Evolutionary conservation across 2,329 filamentous ascomycete genomes (phyloP).

Genomic region (Pezizomycotina sp.): DNA sequence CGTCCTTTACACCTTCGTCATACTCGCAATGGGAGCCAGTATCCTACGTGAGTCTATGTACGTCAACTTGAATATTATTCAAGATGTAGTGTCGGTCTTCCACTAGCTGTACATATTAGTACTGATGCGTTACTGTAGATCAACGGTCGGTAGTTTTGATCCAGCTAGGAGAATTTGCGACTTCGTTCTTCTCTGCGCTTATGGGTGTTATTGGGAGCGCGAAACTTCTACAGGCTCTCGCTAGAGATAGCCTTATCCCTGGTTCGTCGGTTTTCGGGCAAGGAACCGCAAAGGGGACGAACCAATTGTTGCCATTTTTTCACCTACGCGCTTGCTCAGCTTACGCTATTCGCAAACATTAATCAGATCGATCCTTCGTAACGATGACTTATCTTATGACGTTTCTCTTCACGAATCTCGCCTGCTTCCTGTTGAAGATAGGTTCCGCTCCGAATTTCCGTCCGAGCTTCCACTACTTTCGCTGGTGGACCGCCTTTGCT

Average conservation of each 20-base stretch:
- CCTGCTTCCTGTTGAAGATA: slow-evolving; percentile 73
- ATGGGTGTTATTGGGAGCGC: slow-evolving; percentile 79
- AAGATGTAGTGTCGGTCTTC: slow-evolving; percentile 36
- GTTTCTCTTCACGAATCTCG: slow-evolving; percentile 73
- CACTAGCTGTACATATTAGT: neutral
- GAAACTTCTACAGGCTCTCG: slow-evolving; percentile 69
- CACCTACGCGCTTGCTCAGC: slow-evolving; percentile 58
- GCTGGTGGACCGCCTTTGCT: slow-evolving; percentile 60
- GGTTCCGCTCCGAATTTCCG: slow-evolving; percentile 78
- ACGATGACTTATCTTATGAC: slow-evolving; percentile 91
- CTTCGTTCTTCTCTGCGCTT: slow-evolving; percentile 66
- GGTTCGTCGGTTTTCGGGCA: slow-evolving; percentile 58
- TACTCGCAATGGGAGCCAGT: slow-evolving; percentile 60
- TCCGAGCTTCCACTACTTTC: slow-evolving; percentile 78
- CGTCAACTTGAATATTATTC: slow-evolving; percentile 60
- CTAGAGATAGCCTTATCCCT: slow-evolving; percentile 61
- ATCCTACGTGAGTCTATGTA: slow-evolving; percentile 60
- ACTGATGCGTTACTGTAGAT: slow-evolving; percentile 32
- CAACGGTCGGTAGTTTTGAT: slow-evolving; percentile 62
- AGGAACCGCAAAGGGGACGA: slow-evolving; percentile 57
- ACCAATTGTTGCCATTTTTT: slow-evolving; percentile 59
- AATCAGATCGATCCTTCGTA: slow-evolving; percentile 76
- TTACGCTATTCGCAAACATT: slow-evolving; percentile 66
- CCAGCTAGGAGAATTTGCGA: slow-evolving; percentile 65
- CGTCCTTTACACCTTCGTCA: slow-evolving; percentile 56